Percentiles rank a stretch among this genome's conserved stretches.
Conservation (phyloP, 2,329 filamentous ascomycete species). For the Diatrype stigma region DNA sequence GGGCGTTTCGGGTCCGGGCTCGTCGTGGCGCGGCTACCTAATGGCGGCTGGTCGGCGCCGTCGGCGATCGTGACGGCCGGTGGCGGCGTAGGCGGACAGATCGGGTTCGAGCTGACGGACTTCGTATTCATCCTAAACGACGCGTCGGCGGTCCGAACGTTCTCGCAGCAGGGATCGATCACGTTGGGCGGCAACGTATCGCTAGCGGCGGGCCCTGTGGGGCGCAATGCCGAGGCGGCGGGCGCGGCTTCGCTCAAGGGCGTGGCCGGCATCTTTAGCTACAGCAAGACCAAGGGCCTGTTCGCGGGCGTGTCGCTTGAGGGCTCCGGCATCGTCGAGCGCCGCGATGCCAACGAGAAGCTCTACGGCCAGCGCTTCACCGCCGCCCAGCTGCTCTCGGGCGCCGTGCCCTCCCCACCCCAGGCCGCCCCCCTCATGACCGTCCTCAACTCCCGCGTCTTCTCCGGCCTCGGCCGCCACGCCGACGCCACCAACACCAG, state of each 20-base stretch:
- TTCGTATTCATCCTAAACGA: slow-evolving; percentile 99
- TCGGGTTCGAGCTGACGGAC: slow-evolving; percentile 83
- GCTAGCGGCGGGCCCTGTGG: slow-evolving; percentile 88
- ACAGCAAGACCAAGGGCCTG: slow-evolving; percentile 95
- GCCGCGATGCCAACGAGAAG: slow-evolving; percentile 95
- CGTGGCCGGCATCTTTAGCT: slow-evolving; percentile 90
- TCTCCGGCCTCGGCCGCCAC: slow-evolving; percentile 58
- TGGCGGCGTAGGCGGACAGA: slow-evolving; percentile 79
- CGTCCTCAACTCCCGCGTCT: slow-evolving; percentile 79
- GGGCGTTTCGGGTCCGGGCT: slow-evolving; percentile 78
- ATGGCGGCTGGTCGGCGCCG: slow-evolving; percentile 77
- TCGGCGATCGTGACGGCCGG: slow-evolving; percentile 77
- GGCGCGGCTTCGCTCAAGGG: slow-evolving; percentile 87
- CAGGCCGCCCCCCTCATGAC: slow-evolving; percentile 80
- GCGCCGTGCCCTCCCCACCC: slow-evolving; percentile 71
- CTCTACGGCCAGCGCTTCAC: slow-evolving; percentile 82
- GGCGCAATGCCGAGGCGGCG: slow-evolving; percentile 91
- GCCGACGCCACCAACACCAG: slow-evolving; percentile 45
- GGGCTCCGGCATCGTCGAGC: slow-evolving; percentile 87
- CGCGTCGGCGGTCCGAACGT: slow-evolving; percentile 80
- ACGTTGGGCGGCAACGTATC: slow-evolving; percentile 96
- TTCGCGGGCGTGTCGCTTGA: slow-evolving; percentile 95
- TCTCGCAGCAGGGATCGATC: slow-evolving; percentile 85
- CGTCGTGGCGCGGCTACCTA: slow-evolving; percentile 72
- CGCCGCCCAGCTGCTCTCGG: slow-evolving; percentile 76